These are phyloP conservation scores for Cordyceps tenuipes DNA, from an alignment of 2,329 filamentous ascomycete species.

Conservation along the genomic window DNA sequence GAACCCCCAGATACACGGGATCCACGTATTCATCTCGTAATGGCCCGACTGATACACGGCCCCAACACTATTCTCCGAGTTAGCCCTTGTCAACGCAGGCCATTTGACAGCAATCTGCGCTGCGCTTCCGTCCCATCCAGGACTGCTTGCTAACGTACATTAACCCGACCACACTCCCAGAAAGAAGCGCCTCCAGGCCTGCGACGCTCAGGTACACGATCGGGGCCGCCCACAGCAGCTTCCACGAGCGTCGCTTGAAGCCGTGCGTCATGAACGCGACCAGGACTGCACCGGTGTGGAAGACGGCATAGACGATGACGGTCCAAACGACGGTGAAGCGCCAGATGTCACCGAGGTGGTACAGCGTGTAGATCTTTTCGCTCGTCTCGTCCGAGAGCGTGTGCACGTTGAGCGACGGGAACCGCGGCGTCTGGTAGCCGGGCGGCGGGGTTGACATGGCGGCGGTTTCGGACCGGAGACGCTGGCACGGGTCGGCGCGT, in stretches of 20 bases:
- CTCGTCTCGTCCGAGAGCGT: constrained; percentile 34
- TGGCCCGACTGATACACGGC: constrained; percentile 74
- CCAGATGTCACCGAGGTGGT: constrained; percentile 70
- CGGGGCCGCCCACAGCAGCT: constrained; percentile 63
- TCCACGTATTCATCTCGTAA: constrained; percentile 91
- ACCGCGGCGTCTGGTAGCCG: constrained; percentile 58
- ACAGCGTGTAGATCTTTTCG: constrained; percentile 51
- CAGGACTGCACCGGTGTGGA: constrained; percentile 63
- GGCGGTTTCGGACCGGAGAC: not conserved
- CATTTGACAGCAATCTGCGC: too few species aligned
- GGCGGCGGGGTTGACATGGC: constrained; percentile 30
- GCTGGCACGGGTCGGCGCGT: not conserved
- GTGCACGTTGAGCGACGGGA: constrained; percentile 77
- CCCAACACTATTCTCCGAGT: constrained; percentile 50
- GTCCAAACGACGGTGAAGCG: constrained; percentile 86
- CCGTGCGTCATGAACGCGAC: constrained; percentile 68
- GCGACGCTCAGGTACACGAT: constrained; percentile 63
- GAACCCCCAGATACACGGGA: constrained; percentile 80
- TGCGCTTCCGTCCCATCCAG: not conserved
- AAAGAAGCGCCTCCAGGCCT: constrained; percentile 66
- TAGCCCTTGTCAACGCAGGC: constrained; percentile 11
- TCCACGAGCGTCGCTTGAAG: constrained; percentile 47
- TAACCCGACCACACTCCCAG: constrained; percentile 72
- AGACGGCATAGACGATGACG: constrained; percentile 64
- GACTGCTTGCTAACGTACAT: constrained; percentile 47